Base-by-base conservation (phyloP, 2,329 filamentous ascomycete genomes). In the Ascochyta fabae region DNA sequence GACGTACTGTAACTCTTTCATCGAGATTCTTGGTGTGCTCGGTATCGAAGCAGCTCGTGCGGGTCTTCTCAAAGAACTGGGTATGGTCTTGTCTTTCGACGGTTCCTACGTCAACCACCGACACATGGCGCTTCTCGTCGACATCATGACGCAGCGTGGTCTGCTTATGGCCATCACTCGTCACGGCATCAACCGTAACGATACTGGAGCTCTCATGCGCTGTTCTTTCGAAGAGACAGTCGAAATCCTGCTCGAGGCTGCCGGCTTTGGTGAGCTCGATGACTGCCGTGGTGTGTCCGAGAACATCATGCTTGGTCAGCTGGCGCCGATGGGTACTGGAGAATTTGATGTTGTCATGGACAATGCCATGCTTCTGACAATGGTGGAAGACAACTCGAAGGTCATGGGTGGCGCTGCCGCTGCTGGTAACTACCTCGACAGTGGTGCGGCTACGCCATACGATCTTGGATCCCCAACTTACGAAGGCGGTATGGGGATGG, bases 201-300 rank as follows among this genome's bases (percentile, higher is more conserved):
- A 99, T 73, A 99, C 96, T 59, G 95, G 95, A 81, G 96, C 95
- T 9, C 84, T 99, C 69, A 99, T 99, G 95, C 90, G 95, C 76
- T 99, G 96, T 83, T 99, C 95, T 2, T 99, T 99, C 79, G 95
- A 99, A 79, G 96, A 99, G 77, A 99, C 95, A 0, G 95, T 99
- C 36, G 96, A 99, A 74, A 99, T 99, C 81, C 82, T 99, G 48
- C 86, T 99, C 19, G 95, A 99, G 74, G 96, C 95, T 58, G 95
- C 95, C 23, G 92, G 92, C 15, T 91, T 91, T 46, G 95, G 95
- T 74, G 95, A 99, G 77, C 84, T 99, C 29, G 95, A 99, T 72
- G 95, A 99, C 77, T 99, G 96, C 80, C 90, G 92, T 58, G 95
- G 95, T 83, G 94, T 99, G 46, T 98, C 95, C 15, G 95, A 99